phyloP scores from a whole-genome alignment of 169 alveolate species.

The Plasmodium inui region DNA sequence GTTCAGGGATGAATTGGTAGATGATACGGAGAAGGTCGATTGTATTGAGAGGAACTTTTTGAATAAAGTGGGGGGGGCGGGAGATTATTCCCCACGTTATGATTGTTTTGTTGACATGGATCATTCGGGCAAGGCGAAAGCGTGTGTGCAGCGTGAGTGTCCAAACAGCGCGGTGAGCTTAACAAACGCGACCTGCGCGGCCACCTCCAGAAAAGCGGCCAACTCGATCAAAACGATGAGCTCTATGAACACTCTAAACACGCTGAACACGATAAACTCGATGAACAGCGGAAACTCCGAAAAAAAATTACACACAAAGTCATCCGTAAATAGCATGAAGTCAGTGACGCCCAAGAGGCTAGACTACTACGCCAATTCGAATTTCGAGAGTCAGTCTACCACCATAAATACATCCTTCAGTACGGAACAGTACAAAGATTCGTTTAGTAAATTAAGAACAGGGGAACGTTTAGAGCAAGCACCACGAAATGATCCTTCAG shows the following conservation, averaged over 20 bases:
- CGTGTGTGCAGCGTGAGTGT: not conserved
- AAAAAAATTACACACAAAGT: not conserved
- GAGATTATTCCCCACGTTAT: not conserved
- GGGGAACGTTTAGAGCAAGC: not conserved
- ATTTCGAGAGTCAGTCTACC: not conserved
- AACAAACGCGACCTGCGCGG: not conserved
- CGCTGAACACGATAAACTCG: not conserved
- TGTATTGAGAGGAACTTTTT: not conserved
- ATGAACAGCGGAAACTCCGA: not conserved
- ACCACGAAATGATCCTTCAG: not conserved
- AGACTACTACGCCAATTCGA: constrained; percentile 15
- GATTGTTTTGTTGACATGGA: not conserved
- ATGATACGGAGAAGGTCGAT: constrained; percentile 1
- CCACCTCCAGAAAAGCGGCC: not conserved
- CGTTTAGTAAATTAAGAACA: constrained; percentile 1
- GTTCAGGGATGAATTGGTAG: constrained; percentile 19
- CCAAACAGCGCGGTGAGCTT: not conserved
- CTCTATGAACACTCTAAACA: not conserved
- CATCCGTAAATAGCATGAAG: not conserved
- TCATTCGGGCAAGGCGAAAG: not conserved
- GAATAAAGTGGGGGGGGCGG: not conserved
- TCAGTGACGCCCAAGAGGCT: constrained; percentile 12
- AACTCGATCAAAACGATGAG: not conserved
- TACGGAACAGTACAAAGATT: constrained; percentile 8
- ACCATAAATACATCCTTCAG: not conserved